Base-by-base conservation (phyloP, 1,284 basidiomycete species). In the Rhodotorula sp. region DNA sequence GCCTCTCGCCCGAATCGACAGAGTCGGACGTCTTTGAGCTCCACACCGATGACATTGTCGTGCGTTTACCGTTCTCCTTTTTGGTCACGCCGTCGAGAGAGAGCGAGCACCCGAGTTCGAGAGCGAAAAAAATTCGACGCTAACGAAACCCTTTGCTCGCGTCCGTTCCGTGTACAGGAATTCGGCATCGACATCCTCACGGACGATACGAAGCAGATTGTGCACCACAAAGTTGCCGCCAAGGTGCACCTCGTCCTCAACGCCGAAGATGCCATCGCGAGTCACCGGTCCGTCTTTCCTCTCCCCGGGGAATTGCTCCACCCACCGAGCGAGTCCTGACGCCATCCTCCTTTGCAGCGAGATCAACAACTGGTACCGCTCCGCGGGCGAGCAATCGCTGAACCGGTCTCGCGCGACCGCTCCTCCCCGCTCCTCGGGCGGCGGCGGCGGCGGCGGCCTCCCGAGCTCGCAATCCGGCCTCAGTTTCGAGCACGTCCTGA, bases 161-260 rank as follows among this genome's bases (percentile, higher is more conserved):
- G 16, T 38, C 23, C 16, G 5, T 1, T 49, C 31, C 1, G 8
- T 67, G 0, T 1, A 34, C 78, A 93, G 92, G 95, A 98, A 87
- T 97, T 97, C 80, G 95, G 95, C 71, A 99, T 99, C 80, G 97
- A 99, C 83, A 99, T 99, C 73, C 91, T 97, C 68, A 93, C 93
- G 72, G 95, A 99, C 80, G 97, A 99, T 84, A 97, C 97, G 85
- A 93, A 94, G 83, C 94, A 93, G 0, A 94, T 97, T 73, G 90
- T 99, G 61, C 95, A 99, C 82, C 95, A 98, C 84, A 98, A 98
- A 81, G 97, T 99, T 54, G 92, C 95, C 16, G 93, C 94, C 19
- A 91, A 92, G 57, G 93, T 94, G 48, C 88, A 93, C 70, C 92
- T 95, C 76, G 88, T 97, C 15, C 88, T 95, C 78, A 88, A 85